Base-by-base conservation (phyloP, 371 early-diverging fungal species). In the Mortierella sp. region DNA sequence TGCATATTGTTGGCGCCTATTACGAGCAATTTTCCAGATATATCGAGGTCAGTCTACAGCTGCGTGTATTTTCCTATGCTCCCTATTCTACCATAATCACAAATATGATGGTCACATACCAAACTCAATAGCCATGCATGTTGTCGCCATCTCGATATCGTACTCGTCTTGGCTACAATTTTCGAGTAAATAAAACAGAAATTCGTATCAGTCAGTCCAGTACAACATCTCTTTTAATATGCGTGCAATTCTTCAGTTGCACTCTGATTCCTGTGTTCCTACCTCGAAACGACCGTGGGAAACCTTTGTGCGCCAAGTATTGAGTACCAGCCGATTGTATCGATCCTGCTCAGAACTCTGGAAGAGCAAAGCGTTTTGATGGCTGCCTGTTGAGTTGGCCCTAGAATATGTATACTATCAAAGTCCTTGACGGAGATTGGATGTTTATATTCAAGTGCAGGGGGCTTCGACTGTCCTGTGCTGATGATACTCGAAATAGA, bases 131-230 rank as follows among this genome's bases (percentile, higher is more conserved):
- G 91, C 91, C 68, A 90, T 72, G 49, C 87, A 86, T 17, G 90
- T 85, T 19, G 90, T 88, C 17, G 87, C 89, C 89, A 91, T 91
- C 62, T 93, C 93, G 55, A 93, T 73, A 68, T 92, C 93, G 78
- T 88, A 91, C 23, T 91, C 90, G 80, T 91, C 91, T 72, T 93
- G 92, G 43, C 93, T 92, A 75, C n/a, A 60, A 22, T 49, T 9
- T 40, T 40, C 40, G 40, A 40, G 23, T 40, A 40, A 26, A 28
- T 10, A 29, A 13, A 8, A 26, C 7, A 53, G 28, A 12, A 26
- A 1, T 26, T 26, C 26, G 49, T 49, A 49, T n/a, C 8, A 8
- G 23, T 23, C 8, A 49, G 49, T 22, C 23, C 19, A n/a, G 23
- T 49, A 49, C 40, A 40, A 40, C 15, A 7, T 40, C 15, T 32